These are phyloP conservation scores for Dipodascus albidus DNA, from an alignment of 805 yeast genomes.

Conservation along the genomic window DNA sequence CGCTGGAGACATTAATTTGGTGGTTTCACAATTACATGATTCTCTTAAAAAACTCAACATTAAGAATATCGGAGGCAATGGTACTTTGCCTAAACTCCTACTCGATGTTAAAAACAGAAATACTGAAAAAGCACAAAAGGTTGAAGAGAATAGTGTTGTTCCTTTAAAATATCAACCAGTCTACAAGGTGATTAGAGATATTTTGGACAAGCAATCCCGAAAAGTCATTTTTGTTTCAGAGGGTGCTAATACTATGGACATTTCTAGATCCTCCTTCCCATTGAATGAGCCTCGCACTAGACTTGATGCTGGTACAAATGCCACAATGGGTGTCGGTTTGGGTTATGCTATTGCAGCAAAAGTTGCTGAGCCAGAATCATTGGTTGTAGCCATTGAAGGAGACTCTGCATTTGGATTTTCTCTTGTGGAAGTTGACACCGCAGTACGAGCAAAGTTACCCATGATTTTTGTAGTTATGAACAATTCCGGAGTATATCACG, in stretches of 20 bases:
- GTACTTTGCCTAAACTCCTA: not conserved
- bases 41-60: constrained; percentile 26
- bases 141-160: constrained; percentile 21
- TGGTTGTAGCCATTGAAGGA: constrained; percentile 53
- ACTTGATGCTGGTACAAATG: constrained; percentile 65
- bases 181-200: constrained; percentile 36
- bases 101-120: constrained; percentile 20
- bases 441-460: constrained; percentile 42
- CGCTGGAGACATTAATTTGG: constrained; percentile 43
- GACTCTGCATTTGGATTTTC: constrained; percentile 73
- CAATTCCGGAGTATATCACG: constrained; percentile 64
- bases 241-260: constrained; percentile 74
- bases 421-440: constrained; percentile 63
- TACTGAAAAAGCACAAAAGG: constrained; percentile 22
- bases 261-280: constrained; percentile 51
- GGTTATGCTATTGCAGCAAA: constrained; percentile 62
- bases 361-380: constrained; percentile 30
- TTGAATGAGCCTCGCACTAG: constrained; percentile 40
- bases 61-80: constrained; percentile 9
- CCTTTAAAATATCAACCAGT: constrained; percentile 43
- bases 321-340: constrained; percentile 67
- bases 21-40: constrained; percentile 27
- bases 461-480: constrained; percentile 55
- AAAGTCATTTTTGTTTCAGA: constrained; percentile 42
- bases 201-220: constrained; percentile 23